Base-by-base conservation (phyloP, 2,329 filamentous ascomycete species). In the Diaporthe sp. region DNA sequence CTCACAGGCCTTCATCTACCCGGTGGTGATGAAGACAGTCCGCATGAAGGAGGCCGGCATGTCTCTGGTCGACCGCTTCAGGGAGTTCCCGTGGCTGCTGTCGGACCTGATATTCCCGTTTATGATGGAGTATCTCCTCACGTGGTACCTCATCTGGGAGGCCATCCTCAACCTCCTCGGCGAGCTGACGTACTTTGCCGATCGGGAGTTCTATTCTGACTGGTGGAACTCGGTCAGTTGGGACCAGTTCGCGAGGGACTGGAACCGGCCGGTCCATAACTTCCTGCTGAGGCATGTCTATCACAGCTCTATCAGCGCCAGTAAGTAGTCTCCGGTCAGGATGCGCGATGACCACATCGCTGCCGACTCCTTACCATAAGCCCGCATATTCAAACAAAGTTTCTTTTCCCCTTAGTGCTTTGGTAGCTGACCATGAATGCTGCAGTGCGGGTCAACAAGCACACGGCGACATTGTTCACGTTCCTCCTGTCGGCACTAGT, bases 101-200 rank as follows among this genome's bases (percentile, higher is more conserved):
- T 89, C 88, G 74, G 93, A 96, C 78, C 87, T 96, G 75, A 87
- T 95, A 12, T 95, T 96, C 75, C 94, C 94, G 0, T 92, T 96
- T 76, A 90, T 96, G 83, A 91, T 95, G 83, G 93, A 96, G 80
- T 94, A 95, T 76, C 83, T 96, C 70, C 88, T 94, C 73, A 88
- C 91, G 0, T 96, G 94, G 92, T 96, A 95, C 81, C 88, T 96
- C 37, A 95, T 96, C 77, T 96, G 94, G 94, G 91, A 93, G 81
- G 91, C 90, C 4, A 89, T 92, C 47, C 86, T 95, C 75, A 96
- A 96, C 81, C 89, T 94, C 19, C 86, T 96, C 30, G 94, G 93
- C 5, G 94, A 96, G 82, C 81, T 96, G 72, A 95, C 93, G 0
- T 87, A 88, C 76, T 96, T 96, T 81, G 93, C 94, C 6, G 94